A percentile compares a stretch with the other conserved stretches of the same genome.
Evolutionary conservation across 441 rosid species (phyloP).

Genomic region (Gossypium schwendimanii): DNA sequence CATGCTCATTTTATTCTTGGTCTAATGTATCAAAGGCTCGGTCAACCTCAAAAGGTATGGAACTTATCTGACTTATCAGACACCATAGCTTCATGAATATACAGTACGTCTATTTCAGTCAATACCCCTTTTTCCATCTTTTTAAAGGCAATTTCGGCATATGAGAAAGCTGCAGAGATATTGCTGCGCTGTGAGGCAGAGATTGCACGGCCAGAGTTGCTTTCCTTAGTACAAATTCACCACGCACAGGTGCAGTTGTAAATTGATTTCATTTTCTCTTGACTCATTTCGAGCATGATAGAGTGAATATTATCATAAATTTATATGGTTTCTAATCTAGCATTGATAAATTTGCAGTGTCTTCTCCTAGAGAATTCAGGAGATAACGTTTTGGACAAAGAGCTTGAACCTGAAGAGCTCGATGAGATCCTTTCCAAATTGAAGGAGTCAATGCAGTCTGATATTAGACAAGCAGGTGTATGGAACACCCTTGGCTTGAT

Average conservation of each 20-base stretch:
- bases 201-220: constrained; percentile 83
- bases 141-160: constrained; percentile 71
- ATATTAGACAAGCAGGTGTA: constrained; percentile 66
- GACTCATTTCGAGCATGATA: neutral
- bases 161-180: constrained; percentile 89
- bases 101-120: neutral
- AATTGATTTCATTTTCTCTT: constrained; percentile 6
- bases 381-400: constrained; percentile 57
- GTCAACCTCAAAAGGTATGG: constrained; percentile 78
- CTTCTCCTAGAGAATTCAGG: constrained; percentile 60
- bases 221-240: constrained; percentile 82
- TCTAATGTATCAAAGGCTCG: constrained; percentile 80
- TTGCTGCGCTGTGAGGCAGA: constrained; percentile 68
- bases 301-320: neutral
- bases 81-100: neutral
- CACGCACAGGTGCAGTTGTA: constrained; percentile 71
- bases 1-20: constrained; percentile 96
- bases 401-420: constrained; percentile 70
- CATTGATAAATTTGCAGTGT: constrained; percentile 42
- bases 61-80: neutral
- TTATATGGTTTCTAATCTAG: constrained; percentile 15
- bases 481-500: constrained; percentile 85
- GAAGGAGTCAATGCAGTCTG: constrained; percentile 63
- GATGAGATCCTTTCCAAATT: constrained; percentile 63
- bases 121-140: neutral